Evolutionary conservation across 192 early-diverging fungal genomes (phyloP), one percentile per base, ranked within the genome.

Genomic region (Martensiomyces pterosporus): DNA sequence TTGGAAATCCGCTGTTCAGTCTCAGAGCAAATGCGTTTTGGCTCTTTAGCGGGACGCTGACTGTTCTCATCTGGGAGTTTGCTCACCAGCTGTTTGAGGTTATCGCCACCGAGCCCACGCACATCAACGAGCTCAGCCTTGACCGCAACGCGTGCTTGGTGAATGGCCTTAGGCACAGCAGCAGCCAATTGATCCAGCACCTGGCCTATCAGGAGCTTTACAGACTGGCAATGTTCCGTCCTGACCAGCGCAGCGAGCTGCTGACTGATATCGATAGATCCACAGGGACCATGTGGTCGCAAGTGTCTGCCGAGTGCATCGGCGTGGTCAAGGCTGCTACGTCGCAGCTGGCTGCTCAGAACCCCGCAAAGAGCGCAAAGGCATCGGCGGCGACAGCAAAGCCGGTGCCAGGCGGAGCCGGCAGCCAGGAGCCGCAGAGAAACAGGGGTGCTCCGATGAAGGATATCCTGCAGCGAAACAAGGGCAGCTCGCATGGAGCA

Each of bases 171-270:
- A 58, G 51, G 35, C 45, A 56, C 32, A 29, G 18, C 3, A 32
- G 50, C 12, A 55, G 25, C 34, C 51, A 37, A 44, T 41, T 67
- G 29, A 32, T 75, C 22, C 64, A 68, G 49, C 60, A 67, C 22
- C n/a, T 67, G 48, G 71, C 71, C 0, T 75, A 58, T 33, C 71
- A 68, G 48, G 71, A 75, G 57, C 43, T 75, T 26, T 75, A 75
- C 26, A 55, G 64, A 0, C 33, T 75, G 34, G 16, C 53, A 2
- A 51, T 47, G 29, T 75, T 64, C 16, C 43, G 33, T 19, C n/a
- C 57, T 1, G 60, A 50, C 26, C 64, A 64, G 65, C 60, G 71
- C 19, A 32, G 21, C 18, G 64, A 59, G 37, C 29, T 75, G 4
- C 52, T 64, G 17, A 39, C 50, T 6, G 71, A 75, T 24, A 75